Evolutionary conservation across 192 early-diverging fungal genomes (phyloP), one percentile per base, ranked within the genome.

Genomic region (Backusella parvicylindrica): DNA sequence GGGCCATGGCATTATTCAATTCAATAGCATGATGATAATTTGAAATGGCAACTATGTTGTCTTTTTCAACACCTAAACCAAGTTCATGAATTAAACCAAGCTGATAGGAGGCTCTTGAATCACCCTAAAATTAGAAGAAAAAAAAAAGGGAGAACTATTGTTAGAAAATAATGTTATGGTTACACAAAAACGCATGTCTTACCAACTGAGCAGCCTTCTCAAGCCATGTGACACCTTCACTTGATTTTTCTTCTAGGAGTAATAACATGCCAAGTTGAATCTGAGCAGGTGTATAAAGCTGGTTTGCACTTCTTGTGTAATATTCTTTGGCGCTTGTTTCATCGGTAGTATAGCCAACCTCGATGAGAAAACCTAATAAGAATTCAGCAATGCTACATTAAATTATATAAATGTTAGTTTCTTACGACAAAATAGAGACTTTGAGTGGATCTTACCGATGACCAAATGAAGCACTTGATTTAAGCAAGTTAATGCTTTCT

Each of bases 11-110:
- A 18, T 82, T 71, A 67, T 79, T 41, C 8, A 50, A 67, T 23
- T 65, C 74, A 35, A 77, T 77, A 6, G 74, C 64, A 37, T 73
- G 75, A 56, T 82, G 75, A 64, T 79, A 75, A 28, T 72, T 49
- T 41, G 23, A 28, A 6, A 78, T 64, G 2, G 81, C 81, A 53
- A 73, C 36, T 63, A 33, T 30, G 13, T 76, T 32, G 40, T 82
- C 68, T 32, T 73, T 31, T 31, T 75, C 74, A 3, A 81, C 75
- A 21, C 74, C 74, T 30, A 72, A 38, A 16, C 80, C 83, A 50
- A 76, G 8, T 53, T 79, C 74, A 38, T 79, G 75, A 49, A 79
- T 70, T 15, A 72, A 56, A 15, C 80, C 83, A 16, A 84, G 76
- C 6, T 79, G 75, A 16, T 81, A 66, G 16, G 60, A 28, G 0